Percentiles rank a stretch among this genome's conserved stretches.
Conservation (phyloP, 352 stramenopile species). For the Bremia lactucae region DNA sequence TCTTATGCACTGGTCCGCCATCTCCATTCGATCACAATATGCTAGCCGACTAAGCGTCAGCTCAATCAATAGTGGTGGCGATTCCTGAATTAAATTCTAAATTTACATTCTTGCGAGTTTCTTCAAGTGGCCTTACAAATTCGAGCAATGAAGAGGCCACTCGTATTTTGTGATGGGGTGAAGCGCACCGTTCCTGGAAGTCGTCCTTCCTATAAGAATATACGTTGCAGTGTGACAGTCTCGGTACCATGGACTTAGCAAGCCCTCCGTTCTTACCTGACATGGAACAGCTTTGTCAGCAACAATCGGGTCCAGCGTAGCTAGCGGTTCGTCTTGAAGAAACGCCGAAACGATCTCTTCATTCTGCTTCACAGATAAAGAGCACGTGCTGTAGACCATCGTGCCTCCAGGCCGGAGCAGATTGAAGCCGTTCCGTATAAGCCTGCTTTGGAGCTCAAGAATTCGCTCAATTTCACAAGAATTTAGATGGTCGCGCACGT, state of each 20-base stretch:
- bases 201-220: conserved; percentile 27
- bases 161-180: conserved; percentile 56
- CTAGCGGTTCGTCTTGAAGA: conserved; percentile 35
- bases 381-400: conserved; percentile 95
- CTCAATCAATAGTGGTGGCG: too few species aligned
- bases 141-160: conserved; percentile 63
- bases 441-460: conserved; percentile 37
- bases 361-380: conserved; percentile 88
- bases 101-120: too few species aligned
- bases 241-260: not conserved
- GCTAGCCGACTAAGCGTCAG: too few species aligned
- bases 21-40: too few species aligned
- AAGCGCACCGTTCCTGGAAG: conserved; percentile 53
- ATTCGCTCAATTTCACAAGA: conserved; percentile 43
- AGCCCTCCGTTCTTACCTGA: conserved; percentile 14
- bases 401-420: conserved; percentile 77
- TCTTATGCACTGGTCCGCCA: too few species aligned
- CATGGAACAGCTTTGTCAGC: conserved; percentile 31
- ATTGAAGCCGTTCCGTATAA: conserved; percentile 82
- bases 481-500: conserved; percentile 65
- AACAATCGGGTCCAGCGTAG: conserved; percentile 30
- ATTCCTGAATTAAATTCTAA: too few species aligned
- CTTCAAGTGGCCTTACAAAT: conserved; percentile 41
- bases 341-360: conserved; percentile 85
- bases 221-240: not conserved